Conservation (phyloP, 495 filamentous ascomycete species). For the Aspergillus heteromorphus region DNA sequence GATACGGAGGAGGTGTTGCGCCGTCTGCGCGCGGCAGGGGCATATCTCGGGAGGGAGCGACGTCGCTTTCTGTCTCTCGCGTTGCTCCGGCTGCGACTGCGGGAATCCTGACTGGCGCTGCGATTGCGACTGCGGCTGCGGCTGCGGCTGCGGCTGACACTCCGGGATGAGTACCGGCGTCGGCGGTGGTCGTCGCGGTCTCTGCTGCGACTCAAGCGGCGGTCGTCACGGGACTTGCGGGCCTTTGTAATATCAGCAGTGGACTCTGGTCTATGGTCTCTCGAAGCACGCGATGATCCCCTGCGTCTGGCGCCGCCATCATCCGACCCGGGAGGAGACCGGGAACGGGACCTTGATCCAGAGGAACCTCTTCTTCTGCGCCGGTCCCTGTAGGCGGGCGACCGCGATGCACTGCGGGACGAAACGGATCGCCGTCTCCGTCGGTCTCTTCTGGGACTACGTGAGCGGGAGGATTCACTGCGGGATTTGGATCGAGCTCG, state of each 20-base stretch:
- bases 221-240: constrained; percentile 30
- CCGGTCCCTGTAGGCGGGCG: constrained; percentile 24
- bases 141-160: constrained; percentile 37
- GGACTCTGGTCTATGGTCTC: constrained; percentile 34
- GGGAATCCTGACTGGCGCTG: constrained; percentile 23
- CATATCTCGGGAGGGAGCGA: constrained; percentile 49
- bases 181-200: constrained; percentile 27
- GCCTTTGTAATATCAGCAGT: constrained; percentile 49
- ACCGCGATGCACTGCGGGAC: constrained; percentile 43
- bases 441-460: constrained; percentile 52
- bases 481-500: constrained; percentile 45
- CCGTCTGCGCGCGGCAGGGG: constrained; percentile 41
- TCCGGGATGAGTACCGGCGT: constrained; percentile 37
- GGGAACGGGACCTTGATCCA: constrained; percentile 37
- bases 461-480: constrained; percentile 57
- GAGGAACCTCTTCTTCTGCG: constrained; percentile 32
- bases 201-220: constrained; percentile 37
- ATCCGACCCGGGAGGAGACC: constrained; percentile 33
- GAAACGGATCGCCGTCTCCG: constrained; percentile 37
- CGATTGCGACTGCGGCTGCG: constrained; percentile 32
- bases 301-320: constrained; percentile 24
- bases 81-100: constrained; percentile 32
- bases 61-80: constrained; percentile 44
- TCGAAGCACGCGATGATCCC: constrained; percentile 37
- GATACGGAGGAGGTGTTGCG: constrained; percentile 50